Evolutionary conservation across 805 yeast genomes (phyloP).

Genomic region (Metschnikowia lachancei): DNA sequence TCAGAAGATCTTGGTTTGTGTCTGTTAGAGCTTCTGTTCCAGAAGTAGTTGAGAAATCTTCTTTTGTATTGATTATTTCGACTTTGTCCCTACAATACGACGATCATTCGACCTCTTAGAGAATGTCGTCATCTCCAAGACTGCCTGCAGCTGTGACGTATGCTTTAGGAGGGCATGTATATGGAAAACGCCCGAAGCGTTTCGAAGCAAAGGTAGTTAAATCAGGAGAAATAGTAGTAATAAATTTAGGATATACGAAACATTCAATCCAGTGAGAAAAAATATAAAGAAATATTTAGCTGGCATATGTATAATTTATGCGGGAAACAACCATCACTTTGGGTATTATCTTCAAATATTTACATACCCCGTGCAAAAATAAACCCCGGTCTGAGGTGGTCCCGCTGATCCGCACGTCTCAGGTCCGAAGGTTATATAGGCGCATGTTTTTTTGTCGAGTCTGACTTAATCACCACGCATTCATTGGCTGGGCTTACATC

Average conservation of each 20-base stretch:
- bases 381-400: background rate
- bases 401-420: constrained; percentile 10
- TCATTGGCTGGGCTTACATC: constrained; percentile 17
- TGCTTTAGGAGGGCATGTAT: constrained; percentile 2
- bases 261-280: background rate
- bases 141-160: constrained; percentile 10
- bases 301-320: too few relatives aligned
- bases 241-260: background rate
- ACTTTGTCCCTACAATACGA: too few relatives aligned
- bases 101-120: constrained; percentile 4
- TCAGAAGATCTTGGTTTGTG: too few relatives aligned
- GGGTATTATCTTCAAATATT: too few relatives aligned
- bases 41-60: too few relatives aligned
- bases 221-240: background rate
- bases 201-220: background rate
- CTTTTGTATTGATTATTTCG: background rate
- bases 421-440: constrained; percentile 10
- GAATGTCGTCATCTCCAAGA: constrained; percentile 9
- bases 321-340: too few relatives aligned
- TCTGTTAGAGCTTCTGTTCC: too few relatives aligned
- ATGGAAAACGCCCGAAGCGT: constrained; percentile 4
- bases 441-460: constrained; percentile 11
- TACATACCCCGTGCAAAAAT: too few relatives aligned
- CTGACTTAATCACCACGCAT: constrained; percentile 5
- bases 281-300: too few relatives aligned